Conservation (phyloP, 106 monocot genomes). For the Vanilla planifolia region DNA sequence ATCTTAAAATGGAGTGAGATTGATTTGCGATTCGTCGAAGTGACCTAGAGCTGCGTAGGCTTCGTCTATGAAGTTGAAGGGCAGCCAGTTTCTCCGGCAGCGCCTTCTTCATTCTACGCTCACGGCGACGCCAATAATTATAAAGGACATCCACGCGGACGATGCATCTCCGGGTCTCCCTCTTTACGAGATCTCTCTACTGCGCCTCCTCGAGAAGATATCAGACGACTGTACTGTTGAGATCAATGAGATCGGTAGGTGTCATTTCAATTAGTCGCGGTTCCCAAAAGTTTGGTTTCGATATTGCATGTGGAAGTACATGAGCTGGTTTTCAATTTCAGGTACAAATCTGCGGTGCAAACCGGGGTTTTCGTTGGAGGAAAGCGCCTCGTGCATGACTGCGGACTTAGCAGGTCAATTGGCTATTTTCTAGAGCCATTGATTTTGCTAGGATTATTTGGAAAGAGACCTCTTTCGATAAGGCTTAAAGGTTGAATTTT, state of each 20-base stretch:
- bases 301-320: not conserved
- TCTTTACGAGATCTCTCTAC: constrained; percentile 69
- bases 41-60: too few relatives aligned
- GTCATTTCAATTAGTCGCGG: not conserved
- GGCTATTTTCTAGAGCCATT: constrained; percentile 90
- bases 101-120: constrained; percentile 75
- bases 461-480: constrained; percentile 73
- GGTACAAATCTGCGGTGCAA: too few relatives aligned
- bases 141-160: constrained; percentile 67
- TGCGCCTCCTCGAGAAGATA: constrained; percentile 74
- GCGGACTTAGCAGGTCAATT: constrained; percentile 64
- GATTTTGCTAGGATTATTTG: constrained; percentile 64
- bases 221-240: constrained; percentile 79
- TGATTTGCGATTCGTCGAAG: too few relatives aligned
- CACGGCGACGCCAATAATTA: constrained; percentile 46
- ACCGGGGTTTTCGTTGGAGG: constrained; percentile 87
- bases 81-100: constrained; percentile 61
- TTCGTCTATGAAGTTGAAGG: constrained; percentile 48
- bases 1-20: too few relatives aligned
- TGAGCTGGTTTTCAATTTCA: constrained; percentile 8
- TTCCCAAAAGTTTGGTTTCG: not conserved
- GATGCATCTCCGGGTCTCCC: constrained; percentile 63
- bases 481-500: constrained; percentile 62
- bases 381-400: constrained; percentile 70
- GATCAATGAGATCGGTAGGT: constrained; percentile 72